Conservation (phyloP, 805 yeast genomes). For the Barnettozyma botsteinii region DNA sequence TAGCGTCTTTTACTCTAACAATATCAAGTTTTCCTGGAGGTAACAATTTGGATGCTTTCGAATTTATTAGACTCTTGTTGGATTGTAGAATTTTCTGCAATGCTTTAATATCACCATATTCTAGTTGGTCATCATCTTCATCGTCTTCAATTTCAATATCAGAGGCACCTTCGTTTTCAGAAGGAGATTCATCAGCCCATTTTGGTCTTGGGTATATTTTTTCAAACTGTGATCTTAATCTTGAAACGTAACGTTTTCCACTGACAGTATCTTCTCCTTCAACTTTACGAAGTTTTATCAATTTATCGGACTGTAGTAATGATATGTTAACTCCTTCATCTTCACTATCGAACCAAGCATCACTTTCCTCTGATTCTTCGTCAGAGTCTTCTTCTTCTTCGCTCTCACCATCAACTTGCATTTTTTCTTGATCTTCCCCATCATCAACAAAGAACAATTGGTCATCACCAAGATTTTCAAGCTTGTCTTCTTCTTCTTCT, state of each 20-base stretch:
- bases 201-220: conserved; percentile 76
- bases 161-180: conserved; percentile 22
- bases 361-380: conserved; percentile 26
- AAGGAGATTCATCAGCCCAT: conserved; percentile 52
- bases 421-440: conserved; percentile 27
- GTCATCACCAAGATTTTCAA: conserved; percentile 39
- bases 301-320: conserved; percentile 48
- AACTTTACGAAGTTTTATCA: conserved; percentile 64
- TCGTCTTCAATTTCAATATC: conserved; percentile 22
- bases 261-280: conserved; percentile 46
- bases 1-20: conserved; percentile 83
- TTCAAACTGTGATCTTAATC: conserved; percentile 68
- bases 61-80: conserved; percentile 36
- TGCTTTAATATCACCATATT: conserved; percentile 36
- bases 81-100: conserved; percentile 33
- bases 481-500: conserved; percentile 27
- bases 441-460: conserved; percentile 53
- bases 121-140: conserved; percentile 27
- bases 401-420: too few species aligned
- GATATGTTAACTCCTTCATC: conserved; percentile 71
- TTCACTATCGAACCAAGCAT: conserved; percentile 87
- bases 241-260: conserved; percentile 54
- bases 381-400: conserved; percentile 14
- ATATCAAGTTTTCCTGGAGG: conserved; percentile 71
- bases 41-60: conserved; percentile 43